Evolutionary conservation across 495 filamentous ascomycete species (phyloP).

Genomic region (Trichoderma erinaceum): DNA sequence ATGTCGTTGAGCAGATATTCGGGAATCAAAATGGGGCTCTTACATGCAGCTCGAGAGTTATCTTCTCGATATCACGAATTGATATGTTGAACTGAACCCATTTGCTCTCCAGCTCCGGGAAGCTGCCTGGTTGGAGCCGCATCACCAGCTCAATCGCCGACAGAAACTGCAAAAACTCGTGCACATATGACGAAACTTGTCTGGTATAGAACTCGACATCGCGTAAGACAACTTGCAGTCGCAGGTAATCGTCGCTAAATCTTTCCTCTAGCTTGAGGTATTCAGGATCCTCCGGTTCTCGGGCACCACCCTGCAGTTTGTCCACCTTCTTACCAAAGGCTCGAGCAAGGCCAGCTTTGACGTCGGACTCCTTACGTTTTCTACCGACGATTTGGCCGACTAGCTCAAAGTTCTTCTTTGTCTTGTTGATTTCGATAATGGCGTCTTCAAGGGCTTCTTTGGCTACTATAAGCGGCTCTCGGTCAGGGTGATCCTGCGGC

Average conservation of each 20-base stretch:
- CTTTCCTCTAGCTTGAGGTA: slow-evolving; percentile 70
- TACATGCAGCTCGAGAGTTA: slow-evolving; percentile 80
- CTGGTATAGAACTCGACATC: slow-evolving; percentile 84
- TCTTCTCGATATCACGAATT: slow-evolving; percentile 71
- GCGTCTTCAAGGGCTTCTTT: slow-evolving; percentile 59
- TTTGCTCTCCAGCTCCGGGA: slow-evolving; percentile 80
- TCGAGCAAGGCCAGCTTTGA: slow-evolving; percentile 73
- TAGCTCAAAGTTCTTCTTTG: slow-evolving; percentile 84
- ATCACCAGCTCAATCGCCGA: slow-evolving; percentile 63
- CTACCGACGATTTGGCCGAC: slow-evolving; percentile 80
- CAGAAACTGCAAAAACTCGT: slow-evolving; percentile 63
- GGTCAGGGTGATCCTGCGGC: slow-evolving; percentile 75
- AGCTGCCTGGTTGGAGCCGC: slow-evolving; percentile 50
- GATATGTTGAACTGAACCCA: slow-evolving; percentile 81
- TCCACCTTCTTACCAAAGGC: slow-evolving; percentile 82
- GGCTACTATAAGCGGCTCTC: slow-evolving; percentile 56
- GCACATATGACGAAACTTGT: slow-evolving; percentile 61
- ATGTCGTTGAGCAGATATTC: slow-evolving; percentile 13
- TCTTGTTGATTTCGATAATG: slow-evolving; percentile 80
- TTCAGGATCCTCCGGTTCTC: slow-evolving; percentile 67
- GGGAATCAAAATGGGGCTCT: slow-evolving; percentile 31
- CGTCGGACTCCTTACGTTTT: slow-evolving; percentile 86
- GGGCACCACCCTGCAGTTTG: slow-evolving; percentile 57
- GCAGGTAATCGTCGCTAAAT: slow-evolving; percentile 81
- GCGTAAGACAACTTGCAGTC: slow-evolving; percentile 80